Evolutionary conservation across 1,284 basidiomycete genomes (phyloP), one percentile per base, ranked within the genome.

Genomic region (Rhodotorula sp.): DNA sequence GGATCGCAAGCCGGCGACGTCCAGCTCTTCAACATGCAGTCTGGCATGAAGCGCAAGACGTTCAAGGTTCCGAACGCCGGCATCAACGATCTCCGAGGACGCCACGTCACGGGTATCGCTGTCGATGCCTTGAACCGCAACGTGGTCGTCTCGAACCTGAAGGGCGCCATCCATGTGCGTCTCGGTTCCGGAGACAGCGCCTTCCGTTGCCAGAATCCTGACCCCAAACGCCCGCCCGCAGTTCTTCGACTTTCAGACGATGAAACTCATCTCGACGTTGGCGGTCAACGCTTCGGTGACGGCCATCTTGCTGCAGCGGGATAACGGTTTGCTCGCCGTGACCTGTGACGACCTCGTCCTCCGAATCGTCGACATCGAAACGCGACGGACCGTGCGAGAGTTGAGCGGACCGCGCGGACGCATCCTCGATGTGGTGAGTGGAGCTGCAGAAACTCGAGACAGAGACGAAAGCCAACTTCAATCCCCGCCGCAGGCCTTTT

Each of bases 211-310:
- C 50, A 23, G n/a, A 23, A 52, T 5, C 23, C 21, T 23, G 50
- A 43, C 38, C 38, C 10, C 38, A 14, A 43, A 43, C 38, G 38
- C 38, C 38, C 38, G 3, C 12, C 5, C 58, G 4, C 77, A 97
- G 91, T 97, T 97, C 84, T 99, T 97, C 79, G 92, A 99, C 81
- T 99, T 99, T 81, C 90, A 94, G 79, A 89, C 89, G 0, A 87
- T 90, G 16, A 87, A 87, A 74, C 82, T 92, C 62, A 84, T 90
- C 67, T 83, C 90, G 67, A 88, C 88, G 0, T 76, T 93, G 58
- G 81, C 87, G 18, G 80, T 97, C 1, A 85, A 90, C 2, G 88
- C 90, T 8, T 84, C 88, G 3, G 86, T 88, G 47, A 87, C 88
- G 10, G 89, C 90, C 0, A 86, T 95, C 73, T 82, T 85, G 14